Evolutionary conservation across 2,329 filamentous ascomycete genomes (phyloP).

Genomic region (Aureobasidium sp.): DNA sequence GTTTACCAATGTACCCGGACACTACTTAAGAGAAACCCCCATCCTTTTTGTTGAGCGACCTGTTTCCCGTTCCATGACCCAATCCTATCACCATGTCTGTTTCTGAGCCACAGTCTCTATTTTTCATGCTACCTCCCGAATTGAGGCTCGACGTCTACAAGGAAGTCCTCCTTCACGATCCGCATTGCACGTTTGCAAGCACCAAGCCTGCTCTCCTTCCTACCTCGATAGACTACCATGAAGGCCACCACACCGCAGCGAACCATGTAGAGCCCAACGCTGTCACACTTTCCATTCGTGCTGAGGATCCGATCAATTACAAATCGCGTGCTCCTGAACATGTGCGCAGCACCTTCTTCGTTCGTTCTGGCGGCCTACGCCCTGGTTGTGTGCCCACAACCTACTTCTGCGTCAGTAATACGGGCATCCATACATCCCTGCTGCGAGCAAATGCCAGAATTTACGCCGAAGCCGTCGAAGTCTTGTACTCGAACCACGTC

Average conservation of each 20-base stretch:
- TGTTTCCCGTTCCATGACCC: not conserved
- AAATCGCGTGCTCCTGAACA: constrained; percentile 23
- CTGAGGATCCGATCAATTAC: constrained; percentile 35
- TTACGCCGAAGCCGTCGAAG: constrained; percentile 49
- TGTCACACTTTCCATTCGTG: constrained; percentile 37
- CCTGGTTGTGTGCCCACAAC: constrained; percentile 45
- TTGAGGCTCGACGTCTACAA: constrained; percentile 43
- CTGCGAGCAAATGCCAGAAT: constrained; percentile 35
- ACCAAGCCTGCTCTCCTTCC: constrained; percentile 24
- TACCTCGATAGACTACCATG: constrained; percentile 34
- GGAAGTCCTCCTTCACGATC: constrained; percentile 36
- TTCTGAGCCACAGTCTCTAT: constrained; percentile 23
- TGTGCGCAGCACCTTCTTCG: constrained; percentile 34
- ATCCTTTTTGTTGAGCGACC: not conserved
- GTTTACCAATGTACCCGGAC: not conserved
- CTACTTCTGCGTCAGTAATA: constrained; percentile 43
- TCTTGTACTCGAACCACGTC: constrained; percentile 50
- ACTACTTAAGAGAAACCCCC: not conserved
- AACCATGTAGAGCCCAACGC: constrained; percentile 21
- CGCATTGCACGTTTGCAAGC: constrained; percentile 19
- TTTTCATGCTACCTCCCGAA: constrained; percentile 41
- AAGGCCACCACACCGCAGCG: constrained; percentile 25
- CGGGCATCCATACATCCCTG: constrained; percentile 23
- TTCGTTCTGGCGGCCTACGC: constrained; percentile 36
- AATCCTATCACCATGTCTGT: not conserved